phyloP scores from a whole-genome alignment of 2,329 filamentous ascomycete species.

The Fusarium bactridioides region DNA sequence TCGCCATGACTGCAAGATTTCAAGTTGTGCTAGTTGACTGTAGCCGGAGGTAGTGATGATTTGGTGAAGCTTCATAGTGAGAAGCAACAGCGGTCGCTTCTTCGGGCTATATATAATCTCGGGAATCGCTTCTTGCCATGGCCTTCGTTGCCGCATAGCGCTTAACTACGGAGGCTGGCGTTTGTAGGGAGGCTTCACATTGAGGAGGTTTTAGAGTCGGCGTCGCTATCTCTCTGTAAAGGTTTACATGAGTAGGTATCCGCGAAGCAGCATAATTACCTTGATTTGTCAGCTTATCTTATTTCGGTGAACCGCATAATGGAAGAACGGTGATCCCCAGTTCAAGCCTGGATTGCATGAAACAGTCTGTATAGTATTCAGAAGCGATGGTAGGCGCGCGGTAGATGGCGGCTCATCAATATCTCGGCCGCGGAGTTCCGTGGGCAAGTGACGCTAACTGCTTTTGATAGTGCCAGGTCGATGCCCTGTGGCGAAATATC shows the following conservation, averaged over 20 bases:
- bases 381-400: background rate
- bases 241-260: background rate
- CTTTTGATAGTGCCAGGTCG: background rate
- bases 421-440: background rate
- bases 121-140: too few relatives aligned
- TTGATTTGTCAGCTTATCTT: background rate
- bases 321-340: background rate
- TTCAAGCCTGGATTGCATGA: background rate
- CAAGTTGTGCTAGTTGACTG: too few relatives aligned
- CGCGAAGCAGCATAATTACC: background rate
- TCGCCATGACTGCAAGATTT: background rate
- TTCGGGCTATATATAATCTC: background rate
- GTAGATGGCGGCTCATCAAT: background rate
- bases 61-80: background rate
- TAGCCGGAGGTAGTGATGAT: too few relatives aligned
- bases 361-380: fast-evolving
- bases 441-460: background rate
- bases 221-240: too few relatives aligned
- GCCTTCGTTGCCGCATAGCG: background rate
- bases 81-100: too few relatives aligned
- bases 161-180: background rate
- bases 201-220: background rate
- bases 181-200: too few relatives aligned
- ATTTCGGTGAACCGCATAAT: background rate
- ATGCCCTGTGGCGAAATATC: background rate